Percentiles rank a stretch among this genome's conserved stretches.
Conservation (phyloP, 2,329 filamentous ascomycete genomes). For the Colletotrichum australisinense region DNA sequence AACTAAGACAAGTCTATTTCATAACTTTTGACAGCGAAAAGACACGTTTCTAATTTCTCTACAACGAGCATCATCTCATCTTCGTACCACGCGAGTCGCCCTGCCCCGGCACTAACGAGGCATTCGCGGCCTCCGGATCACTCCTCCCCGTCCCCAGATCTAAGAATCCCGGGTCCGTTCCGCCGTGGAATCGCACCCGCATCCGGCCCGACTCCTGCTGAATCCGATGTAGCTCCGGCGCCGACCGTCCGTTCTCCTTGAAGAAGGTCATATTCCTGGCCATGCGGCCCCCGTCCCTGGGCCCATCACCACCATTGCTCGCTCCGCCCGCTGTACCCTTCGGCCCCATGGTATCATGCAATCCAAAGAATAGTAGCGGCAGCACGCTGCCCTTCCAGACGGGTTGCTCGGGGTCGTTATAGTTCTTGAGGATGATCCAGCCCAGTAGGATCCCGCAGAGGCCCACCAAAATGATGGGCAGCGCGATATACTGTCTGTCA, state of each 20-base stretch:
- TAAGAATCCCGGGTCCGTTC: slow-evolving; percentile 23
- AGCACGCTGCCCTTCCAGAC: slow-evolving; percentile 33
- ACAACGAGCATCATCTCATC: background rate
- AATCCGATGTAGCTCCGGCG: slow-evolving; percentile 20
- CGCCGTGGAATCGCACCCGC: slow-evolving; percentile 27
- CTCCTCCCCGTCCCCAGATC: slow-evolving; percentile 12
- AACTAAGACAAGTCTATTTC: too few relatives aligned
- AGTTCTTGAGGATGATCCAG: slow-evolving; percentile 25
- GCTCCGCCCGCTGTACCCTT: background rate
- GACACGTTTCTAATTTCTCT: too few relatives aligned
- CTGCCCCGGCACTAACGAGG: background rate
- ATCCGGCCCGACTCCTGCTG: slow-evolving; percentile 22
- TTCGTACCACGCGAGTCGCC: background rate
- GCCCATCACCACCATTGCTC: background rate
- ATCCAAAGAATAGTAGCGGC: slow-evolving; percentile 22
- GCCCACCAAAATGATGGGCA: slow-evolving; percentile 10
- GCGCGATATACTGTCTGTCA: slow-evolving; percentile 11
- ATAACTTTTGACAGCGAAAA: too few relatives aligned
- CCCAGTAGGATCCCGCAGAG: slow-evolving; percentile 16
- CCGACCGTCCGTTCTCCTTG: background rate
- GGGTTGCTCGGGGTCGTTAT: slow-evolving; percentile 27
- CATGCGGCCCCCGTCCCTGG: background rate
- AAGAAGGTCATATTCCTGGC: slow-evolving; percentile 21
- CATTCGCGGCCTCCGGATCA: slow-evolving; percentile 9
- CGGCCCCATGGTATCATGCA: background rate